Percentiles rank a stretch among this genome's conserved stretches.
Evolutionary conservation across 2,329 filamentous ascomycete species (phyloP).

Genomic region (Botrytis elliptica): DNA sequence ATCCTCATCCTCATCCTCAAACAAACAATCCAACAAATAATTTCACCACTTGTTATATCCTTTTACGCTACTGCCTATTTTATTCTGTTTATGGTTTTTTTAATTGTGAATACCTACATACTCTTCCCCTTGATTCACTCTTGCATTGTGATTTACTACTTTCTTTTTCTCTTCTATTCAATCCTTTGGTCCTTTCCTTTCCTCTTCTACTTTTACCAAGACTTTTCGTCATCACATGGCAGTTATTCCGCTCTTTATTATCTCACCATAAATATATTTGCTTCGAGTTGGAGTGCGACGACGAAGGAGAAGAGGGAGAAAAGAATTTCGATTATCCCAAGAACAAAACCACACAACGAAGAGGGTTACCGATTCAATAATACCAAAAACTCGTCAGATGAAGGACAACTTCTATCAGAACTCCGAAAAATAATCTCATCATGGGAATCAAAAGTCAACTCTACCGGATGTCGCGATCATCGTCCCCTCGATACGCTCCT

Average conservation of each 20-base stretch:
- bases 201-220: not conserved
- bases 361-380: not conserved
- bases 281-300: not conserved
- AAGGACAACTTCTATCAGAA: not conserved
- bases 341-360: not conserved
- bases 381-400: not conserved
- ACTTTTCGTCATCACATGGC: not conserved
- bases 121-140: not conserved
- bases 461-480: slow-evolving; percentile 1
- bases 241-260: not conserved
- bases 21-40: not conserved
- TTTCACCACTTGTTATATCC: not conserved
- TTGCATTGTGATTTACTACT: not conserved
- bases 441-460: not conserved
- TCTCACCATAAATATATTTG: not conserved
- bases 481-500: slow-evolving; percentile 35
- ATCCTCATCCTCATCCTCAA: not conserved
- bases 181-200: not conserved
- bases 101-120: not conserved
- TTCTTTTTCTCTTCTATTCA: not conserved
- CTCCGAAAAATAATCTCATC: not conserved
- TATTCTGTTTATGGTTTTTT: not conserved
- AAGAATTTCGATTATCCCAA: accelerated
- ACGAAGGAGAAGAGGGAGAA: not conserved
- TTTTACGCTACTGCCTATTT: not conserved